A percentile compares a stretch with the other conserved stretches of the same genome.
phyloP scores from a whole-genome alignment of 768 basidiomycete species.

The Boletus patriciae region DNA sequence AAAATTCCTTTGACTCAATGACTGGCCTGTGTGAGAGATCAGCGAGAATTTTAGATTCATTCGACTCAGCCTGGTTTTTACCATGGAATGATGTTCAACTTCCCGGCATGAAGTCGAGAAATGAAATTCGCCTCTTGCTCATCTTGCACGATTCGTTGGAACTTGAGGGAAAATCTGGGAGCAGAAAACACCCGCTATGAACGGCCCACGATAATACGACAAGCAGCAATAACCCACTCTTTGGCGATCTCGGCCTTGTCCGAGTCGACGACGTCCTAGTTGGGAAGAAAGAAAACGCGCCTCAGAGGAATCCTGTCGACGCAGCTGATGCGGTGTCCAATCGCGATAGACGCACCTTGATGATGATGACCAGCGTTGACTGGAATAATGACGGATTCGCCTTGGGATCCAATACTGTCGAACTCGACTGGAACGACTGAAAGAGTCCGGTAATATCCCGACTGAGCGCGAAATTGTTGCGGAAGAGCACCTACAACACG shows the following conservation, averaged over 20 bases:
- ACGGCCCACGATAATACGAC: not conserved
- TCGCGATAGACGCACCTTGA: slow-evolving; percentile 44
- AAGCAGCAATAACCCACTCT: slow-evolving; percentile 42
- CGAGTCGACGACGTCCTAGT: slow-evolving; percentile 63
- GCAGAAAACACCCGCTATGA: not conserved
- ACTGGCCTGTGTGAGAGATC: slow-evolving; percentile 41
- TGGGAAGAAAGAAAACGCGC: not conserved
- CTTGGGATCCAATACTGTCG: slow-evolving; percentile 55
- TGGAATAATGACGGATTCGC: slow-evolving; percentile 59
- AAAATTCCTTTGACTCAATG: slow-evolving; percentile 62
- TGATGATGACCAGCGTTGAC: slow-evolving; percentile 59
- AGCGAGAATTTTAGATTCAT: not conserved
- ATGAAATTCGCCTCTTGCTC: slow-evolving; percentile 66
- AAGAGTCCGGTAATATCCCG: slow-evolving; percentile 61
- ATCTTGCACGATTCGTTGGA: slow-evolving; percentile 60
- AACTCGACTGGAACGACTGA: slow-evolving; percentile 61
- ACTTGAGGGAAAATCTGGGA: slow-evolving; percentile 53
- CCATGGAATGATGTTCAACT: slow-evolving; percentile 62
- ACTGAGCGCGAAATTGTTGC: slow-evolving; percentile 64
- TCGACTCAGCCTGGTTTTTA: not conserved
- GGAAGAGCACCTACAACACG: slow-evolving; percentile 53
- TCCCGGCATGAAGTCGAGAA: slow-evolving; percentile 55
- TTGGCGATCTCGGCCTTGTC: slow-evolving; percentile 57
- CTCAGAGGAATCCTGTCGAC: not conserved
- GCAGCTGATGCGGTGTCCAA: not conserved